These are phyloP conservation scores for Phytophthora rubi DNA, from an alignment of 352 stramenopile species.

Conservation along the genomic window DNA sequence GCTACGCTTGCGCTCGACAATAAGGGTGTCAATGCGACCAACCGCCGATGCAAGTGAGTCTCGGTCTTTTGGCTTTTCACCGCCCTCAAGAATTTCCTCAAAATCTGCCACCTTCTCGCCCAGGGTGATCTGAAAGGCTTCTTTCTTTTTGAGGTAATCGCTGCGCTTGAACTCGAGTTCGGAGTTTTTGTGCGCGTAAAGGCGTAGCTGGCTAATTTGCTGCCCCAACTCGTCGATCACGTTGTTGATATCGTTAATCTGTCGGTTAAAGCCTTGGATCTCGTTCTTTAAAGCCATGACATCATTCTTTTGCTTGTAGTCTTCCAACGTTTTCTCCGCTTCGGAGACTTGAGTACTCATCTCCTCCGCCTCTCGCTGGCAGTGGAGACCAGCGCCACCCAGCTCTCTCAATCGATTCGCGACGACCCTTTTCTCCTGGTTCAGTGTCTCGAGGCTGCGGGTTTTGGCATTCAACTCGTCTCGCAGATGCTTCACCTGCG, in stretches of 20 bases:
- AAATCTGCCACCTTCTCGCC: slow-evolving; percentile 56
- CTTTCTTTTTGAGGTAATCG: slow-evolving; percentile 51
- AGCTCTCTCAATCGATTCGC: slow-evolving; percentile 51
- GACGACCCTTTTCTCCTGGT: slow-evolving; percentile 50
- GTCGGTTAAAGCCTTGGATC: slow-evolving; percentile 51
- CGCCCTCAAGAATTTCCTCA: slow-evolving; percentile 36
- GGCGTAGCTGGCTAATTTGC: slow-evolving; percentile 62
- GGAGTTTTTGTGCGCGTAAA: slow-evolving; percentile 55
- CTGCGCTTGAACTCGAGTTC: slow-evolving; percentile 56
- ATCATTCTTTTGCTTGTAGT: slow-evolving; percentile 54
- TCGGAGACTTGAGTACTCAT: slow-evolving; percentile 54
- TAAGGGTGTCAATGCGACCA: slow-evolving; percentile 32
- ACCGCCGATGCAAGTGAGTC: slow-evolving; percentile 34
- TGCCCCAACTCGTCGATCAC: slow-evolving; percentile 53
- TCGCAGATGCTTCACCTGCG: slow-evolving; percentile 55
- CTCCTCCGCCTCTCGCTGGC: slow-evolving; percentile 56
- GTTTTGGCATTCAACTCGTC: slow-evolving; percentile 60
- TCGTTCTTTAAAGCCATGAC: slow-evolving; percentile 44
- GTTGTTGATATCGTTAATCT: slow-evolving; percentile 51
- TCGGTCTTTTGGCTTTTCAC: slow-evolving; percentile 40
- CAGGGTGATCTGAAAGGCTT: slow-evolving; percentile 50
- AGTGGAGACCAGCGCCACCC: slow-evolving; percentile 42
- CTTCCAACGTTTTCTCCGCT: slow-evolving; percentile 49
- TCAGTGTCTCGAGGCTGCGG: slow-evolving; percentile 44
- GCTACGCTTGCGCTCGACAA: slow-evolving; percentile 28